Evolutionary conservation across 2,329 filamentous ascomycete species (phyloP).

Genomic region (Talaromyces sp.): DNA sequence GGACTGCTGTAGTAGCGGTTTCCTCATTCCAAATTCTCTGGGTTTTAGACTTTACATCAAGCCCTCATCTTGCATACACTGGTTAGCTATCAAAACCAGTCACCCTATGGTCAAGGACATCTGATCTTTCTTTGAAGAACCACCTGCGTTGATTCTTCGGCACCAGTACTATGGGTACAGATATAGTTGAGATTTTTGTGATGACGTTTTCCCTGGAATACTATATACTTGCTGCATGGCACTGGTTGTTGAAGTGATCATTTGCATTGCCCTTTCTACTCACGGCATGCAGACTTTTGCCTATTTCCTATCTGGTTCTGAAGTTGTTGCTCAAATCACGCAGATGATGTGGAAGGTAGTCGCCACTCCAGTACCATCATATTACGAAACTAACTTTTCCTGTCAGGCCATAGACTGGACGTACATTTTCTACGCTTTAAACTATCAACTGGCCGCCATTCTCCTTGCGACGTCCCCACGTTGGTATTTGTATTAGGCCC

Average conservation of each 20-base stretch:
- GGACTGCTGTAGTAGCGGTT: too few relatives aligned
- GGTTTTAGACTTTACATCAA: too few relatives aligned
- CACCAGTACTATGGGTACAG: too few relatives aligned
- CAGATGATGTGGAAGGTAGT: constrained; percentile 61
- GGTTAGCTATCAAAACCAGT: too few relatives aligned
- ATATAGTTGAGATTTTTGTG: too few relatives aligned
- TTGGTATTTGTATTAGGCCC: constrained; percentile 67
- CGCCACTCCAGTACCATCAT: constrained; percentile 29
- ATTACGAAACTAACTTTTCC: constrained; percentile 29
- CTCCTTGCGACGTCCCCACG: constrained; percentile 61
- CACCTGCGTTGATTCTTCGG: too few relatives aligned
- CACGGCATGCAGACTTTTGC: constrained; percentile 61
- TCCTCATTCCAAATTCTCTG: too few relatives aligned
- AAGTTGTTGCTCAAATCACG: constrained; percentile 58
- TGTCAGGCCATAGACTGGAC: constrained; percentile 12
- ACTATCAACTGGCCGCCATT: constrained; percentile 57
- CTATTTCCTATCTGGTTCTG: constrained; percentile 57
- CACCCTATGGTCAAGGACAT: too few relatives aligned
- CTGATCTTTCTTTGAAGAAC: too few relatives aligned
- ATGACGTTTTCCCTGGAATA: too few relatives aligned
- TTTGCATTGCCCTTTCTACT: constrained; percentile 46
- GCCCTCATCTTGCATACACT: too few relatives aligned
- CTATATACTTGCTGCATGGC: background rate
- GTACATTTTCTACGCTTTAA: constrained; percentile 21
- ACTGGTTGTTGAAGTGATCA: background rate